These are phyloP conservation scores for Chaetomium sp. DNA, from an alignment of 2,329 filamentous ascomycete species.

Conservation along the genomic window DNA sequence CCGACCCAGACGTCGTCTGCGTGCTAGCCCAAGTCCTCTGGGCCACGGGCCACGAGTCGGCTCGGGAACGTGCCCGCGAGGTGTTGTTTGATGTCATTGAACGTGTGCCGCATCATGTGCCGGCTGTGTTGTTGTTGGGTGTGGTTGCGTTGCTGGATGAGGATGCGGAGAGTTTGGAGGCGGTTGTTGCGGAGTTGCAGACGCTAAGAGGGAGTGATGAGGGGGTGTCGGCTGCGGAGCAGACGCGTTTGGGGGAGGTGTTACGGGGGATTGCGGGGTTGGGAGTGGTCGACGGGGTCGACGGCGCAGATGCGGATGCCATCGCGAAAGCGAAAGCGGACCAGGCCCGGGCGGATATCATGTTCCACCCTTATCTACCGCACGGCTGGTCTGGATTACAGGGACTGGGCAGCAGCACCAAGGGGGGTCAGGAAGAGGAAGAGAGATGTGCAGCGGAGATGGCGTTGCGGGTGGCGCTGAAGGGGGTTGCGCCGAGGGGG, in stretches of 20 bases:
- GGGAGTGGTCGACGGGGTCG: constrained; percentile 24
- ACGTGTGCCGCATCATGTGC: constrained; percentile 65
- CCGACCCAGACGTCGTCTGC: constrained; percentile 77
- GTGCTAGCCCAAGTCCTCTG: constrained; percentile 86
- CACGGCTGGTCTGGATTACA: constrained; percentile 76
- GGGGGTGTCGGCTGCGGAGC: constrained; percentile 53
- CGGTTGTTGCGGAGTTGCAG: constrained; percentile 72
- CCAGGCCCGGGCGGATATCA: constrained; percentile 68
- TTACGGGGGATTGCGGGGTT: constrained; percentile 66
- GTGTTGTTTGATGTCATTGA: constrained; percentile 77
- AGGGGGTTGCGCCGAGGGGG: constrained; percentile 67
- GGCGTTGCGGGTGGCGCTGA: constrained; percentile 71
- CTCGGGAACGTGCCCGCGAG: constrained; percentile 68
- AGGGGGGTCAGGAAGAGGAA: constrained; percentile 12
- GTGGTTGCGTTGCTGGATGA: constrained; percentile 76
- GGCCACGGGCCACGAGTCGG: constrained; percentile 73
- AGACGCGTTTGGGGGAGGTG: constrained; percentile 65
- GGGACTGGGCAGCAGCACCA: constrained; percentile 31
- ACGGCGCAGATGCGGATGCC: constrained; percentile 34
- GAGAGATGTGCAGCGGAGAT: constrained; percentile 59
- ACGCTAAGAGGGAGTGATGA: constrained; percentile 61
- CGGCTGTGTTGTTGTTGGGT: constrained; percentile 73
- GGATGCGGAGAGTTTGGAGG: constrained; percentile 72
- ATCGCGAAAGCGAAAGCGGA: constrained; percentile 47
- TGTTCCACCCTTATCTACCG: constrained; percentile 73